A percentile compares a stretch with the other conserved stretches of the same genome.
phyloP scores from a whole-genome alignment of 2,329 filamentous ascomycete species.

The Ceratocystis papillata region DNA sequence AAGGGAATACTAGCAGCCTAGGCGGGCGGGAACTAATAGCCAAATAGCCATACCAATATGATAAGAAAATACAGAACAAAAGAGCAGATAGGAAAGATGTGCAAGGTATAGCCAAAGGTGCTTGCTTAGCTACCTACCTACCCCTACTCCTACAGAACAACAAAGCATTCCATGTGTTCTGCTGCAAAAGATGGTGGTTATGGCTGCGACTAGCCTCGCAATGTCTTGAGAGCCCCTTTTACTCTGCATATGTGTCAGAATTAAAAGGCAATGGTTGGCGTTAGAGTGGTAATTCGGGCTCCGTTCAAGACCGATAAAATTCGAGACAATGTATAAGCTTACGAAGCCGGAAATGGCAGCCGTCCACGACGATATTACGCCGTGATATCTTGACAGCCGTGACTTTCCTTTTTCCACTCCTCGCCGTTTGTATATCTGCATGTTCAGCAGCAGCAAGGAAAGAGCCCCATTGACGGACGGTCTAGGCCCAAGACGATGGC shows the following conservation, averaged over 20 bases:
- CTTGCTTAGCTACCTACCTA: no score
- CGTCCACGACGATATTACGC: not conserved
- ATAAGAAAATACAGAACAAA: not conserved
- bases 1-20: not conserved
- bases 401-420: not conserved
- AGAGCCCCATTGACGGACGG: not conserved
- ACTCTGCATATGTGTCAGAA: not conserved
- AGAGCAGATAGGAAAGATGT: not conserved
- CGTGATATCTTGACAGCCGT: not conserved
- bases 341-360: not conserved
- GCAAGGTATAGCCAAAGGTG: not conserved
- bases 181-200: not conserved
- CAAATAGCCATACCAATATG: not conserved
- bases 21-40: no score
- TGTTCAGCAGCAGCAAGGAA: not conserved
- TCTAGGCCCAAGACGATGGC: not conserved
- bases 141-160: no score
- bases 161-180: no score
- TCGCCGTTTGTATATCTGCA: not conserved
- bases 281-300: not conserved
- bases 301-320: not conserved
- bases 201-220: not conserved
- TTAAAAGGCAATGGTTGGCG: not conserved
- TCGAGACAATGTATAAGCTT: not conserved
- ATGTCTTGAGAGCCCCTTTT: not conserved